A percentile compares a stretch with the other conserved stretches of the same genome.
These are phyloP conservation scores for Rhizoclosmatium sp. DNA, from an alignment of 192 early-diverging fungal genomes.

Conservation along the genomic window DNA sequence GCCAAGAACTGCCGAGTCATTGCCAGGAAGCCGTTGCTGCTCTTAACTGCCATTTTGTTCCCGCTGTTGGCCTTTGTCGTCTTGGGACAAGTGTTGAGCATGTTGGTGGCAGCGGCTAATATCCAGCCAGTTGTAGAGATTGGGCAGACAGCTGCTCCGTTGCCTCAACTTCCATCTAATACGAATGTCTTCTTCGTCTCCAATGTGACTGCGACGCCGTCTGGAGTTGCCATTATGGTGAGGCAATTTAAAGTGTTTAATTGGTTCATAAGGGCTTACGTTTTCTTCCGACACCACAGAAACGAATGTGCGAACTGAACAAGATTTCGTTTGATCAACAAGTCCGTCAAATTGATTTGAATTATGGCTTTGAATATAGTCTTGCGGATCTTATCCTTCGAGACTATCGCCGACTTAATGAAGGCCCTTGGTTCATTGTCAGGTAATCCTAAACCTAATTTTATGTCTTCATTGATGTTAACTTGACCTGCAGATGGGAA, in stretches of 20 bases:
- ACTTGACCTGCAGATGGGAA: background rate
- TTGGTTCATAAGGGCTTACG: too few relatives aligned
- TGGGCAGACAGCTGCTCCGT: background rate
- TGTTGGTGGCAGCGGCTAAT: background rate
- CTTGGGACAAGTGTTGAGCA: constrained; percentile 15
- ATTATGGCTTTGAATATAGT: too few relatives aligned
- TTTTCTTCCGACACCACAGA: too few relatives aligned
- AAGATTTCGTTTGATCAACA: too few relatives aligned
- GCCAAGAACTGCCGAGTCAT: constrained; percentile 22
- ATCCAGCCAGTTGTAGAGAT: background rate
- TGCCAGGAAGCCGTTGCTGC: constrained; percentile 29
- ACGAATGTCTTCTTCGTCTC: constrained; percentile 28
- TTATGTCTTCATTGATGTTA: too few relatives aligned
- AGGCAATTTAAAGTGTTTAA: too few relatives aligned
- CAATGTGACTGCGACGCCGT: background rate
- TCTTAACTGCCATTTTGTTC: background rate
- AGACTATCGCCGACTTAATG: too few relatives aligned
- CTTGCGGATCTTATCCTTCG: too few relatives aligned
- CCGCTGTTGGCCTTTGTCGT: constrained; percentile 18
- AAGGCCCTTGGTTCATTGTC: too few relatives aligned
- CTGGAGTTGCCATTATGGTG: background rate
- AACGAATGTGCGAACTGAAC: too few relatives aligned
- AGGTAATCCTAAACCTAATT: too few relatives aligned
- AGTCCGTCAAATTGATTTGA: too few relatives aligned
- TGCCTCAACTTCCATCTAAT: background rate